A percentile compares a stretch with the other conserved stretches of the same genome.
Evolutionary conservation across 2,329 filamentous ascomycete species (phyloP).

Genomic region (Verticillium isaacii): DNA sequence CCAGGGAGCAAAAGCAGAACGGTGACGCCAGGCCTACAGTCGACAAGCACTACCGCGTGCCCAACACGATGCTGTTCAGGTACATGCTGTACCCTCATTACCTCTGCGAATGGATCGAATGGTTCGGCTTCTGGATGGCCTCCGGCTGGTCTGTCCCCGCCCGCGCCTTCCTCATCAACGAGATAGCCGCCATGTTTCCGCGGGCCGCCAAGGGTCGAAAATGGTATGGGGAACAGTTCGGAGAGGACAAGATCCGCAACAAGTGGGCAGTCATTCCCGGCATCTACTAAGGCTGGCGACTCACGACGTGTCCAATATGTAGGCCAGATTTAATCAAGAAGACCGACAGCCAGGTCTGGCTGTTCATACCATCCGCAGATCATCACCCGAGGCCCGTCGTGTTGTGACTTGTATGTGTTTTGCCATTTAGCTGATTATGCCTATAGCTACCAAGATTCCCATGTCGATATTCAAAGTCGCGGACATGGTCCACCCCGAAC

Average conservation of each 20-base stretch:
- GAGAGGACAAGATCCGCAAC: slow-evolving; percentile 69
- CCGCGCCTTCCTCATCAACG: slow-evolving; percentile 77
- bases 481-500: too few species aligned
- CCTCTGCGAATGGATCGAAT: slow-evolving; percentile 95
- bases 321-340: neutral
- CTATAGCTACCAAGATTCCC: too few species aligned
- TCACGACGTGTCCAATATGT: neutral
- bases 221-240: slow-evolving; percentile 90
- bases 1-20: slow-evolving; percentile 32
- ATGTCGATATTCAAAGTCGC: too few species aligned
- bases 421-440: too few species aligned
- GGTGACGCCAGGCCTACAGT: slow-evolving; percentile 30
- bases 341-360: neutral
- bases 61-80: slow-evolving; percentile 75
- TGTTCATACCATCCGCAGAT: neutral
- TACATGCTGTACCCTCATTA: slow-evolving; percentile 90
- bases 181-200: slow-evolving; percentile 85
- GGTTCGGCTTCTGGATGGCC: slow-evolving; percentile 82
- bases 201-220: slow-evolving; percentile 72
- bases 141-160: slow-evolving; percentile 70
- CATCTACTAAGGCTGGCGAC: slow-evolving; percentile 26
- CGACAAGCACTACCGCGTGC: slow-evolving; percentile 83
- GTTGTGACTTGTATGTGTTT: too few species aligned
- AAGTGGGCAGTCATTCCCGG: slow-evolving; percentile 67
- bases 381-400: too few species aligned